Evolutionary conservation across 164 flowering plant genomes (phyloP).

Genomic region (Macadamia tetraphylla): DNA sequence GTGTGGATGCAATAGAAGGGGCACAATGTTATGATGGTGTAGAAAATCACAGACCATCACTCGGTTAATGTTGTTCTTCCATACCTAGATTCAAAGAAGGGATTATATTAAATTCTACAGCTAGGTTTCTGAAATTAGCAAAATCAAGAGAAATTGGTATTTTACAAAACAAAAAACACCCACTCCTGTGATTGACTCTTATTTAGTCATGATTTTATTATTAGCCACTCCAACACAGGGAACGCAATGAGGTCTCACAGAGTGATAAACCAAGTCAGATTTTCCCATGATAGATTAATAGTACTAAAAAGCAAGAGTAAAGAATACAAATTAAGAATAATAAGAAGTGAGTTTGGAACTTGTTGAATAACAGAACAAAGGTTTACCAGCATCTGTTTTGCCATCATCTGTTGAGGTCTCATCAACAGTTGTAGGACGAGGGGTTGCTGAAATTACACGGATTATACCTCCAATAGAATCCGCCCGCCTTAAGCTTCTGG

Average conservation of each 20-base stretch:
- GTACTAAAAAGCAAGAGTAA: not conserved
- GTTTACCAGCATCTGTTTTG: conserved; percentile 38
- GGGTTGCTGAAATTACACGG: conserved; percentile 55
- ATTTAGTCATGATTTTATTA: too few relatives aligned
- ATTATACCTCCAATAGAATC: conserved; percentile 56
- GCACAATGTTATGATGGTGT: too few relatives aligned
- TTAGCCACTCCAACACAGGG: not conserved
- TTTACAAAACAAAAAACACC: not conserved
- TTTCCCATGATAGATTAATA: too few relatives aligned
- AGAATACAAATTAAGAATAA: not conserved
- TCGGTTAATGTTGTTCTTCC: too few relatives aligned
- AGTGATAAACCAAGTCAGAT: not conserved
- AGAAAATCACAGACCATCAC: too few relatives aligned
- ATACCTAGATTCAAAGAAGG: too few relatives aligned
- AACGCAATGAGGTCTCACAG: not conserved
- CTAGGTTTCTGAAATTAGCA: too few relatives aligned
- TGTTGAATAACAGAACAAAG: conserved; percentile 3
- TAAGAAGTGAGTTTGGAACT: not conserved
- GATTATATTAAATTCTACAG: too few relatives aligned
- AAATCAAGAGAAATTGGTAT: not conserved
- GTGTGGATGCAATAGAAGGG: too few relatives aligned
- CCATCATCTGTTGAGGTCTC: conserved; percentile 28
- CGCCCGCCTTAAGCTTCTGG: conserved; percentile 42
- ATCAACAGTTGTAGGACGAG: conserved; percentile 35
- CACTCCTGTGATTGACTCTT: too few relatives aligned